phyloP scores from a whole-genome alignment of 2,329 filamentous ascomycete genomes.

The Diaporthe sp. region DNA sequence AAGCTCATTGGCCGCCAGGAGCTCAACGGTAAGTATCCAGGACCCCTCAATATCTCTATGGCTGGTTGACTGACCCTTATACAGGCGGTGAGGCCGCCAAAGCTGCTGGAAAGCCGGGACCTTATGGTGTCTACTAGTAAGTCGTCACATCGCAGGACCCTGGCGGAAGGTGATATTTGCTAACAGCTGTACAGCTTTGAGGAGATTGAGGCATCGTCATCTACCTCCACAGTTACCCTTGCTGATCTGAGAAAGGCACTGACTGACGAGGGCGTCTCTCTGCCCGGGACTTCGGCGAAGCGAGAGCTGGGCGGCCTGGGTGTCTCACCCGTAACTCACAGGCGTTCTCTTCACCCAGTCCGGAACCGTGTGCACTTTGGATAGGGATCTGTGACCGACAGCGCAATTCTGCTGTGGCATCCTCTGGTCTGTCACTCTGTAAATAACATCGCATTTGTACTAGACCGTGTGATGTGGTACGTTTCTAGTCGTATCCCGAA shows the following conservation, averaged over 20 bases:
- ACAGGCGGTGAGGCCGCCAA: constrained; percentile 7
- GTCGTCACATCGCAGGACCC: not conserved
- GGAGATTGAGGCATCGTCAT: not conserved
- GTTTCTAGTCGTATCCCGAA: not conserved
- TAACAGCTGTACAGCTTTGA: not conserved
- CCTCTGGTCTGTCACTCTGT: not conserved
- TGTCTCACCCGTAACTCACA: not conserved
- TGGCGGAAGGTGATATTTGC: not conserved
- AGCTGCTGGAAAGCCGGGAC: constrained; percentile 6
- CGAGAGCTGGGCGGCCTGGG: not conserved
- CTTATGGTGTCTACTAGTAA: constrained; percentile 12
- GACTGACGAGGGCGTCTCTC: not conserved
- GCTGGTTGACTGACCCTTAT: not conserved
- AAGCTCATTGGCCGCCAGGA: constrained; percentile 19
- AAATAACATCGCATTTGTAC: not conserved
- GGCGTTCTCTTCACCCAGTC: not conserved
- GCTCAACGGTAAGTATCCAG: not conserved
- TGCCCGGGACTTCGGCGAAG: not conserved
- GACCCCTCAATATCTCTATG: not conserved
- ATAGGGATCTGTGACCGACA: not conserved
- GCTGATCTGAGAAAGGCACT: constrained; percentile 8
- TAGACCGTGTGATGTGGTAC: no score
- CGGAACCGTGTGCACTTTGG: not conserved
- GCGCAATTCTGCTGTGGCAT: not conserved
- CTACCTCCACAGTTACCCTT: not conserved